A percentile compares a stretch with the other conserved stretches of the same genome.
Evolutionary conservation across 441 rosid genomes (phyloP).

Genomic region (Gossypium davidsonii): DNA sequence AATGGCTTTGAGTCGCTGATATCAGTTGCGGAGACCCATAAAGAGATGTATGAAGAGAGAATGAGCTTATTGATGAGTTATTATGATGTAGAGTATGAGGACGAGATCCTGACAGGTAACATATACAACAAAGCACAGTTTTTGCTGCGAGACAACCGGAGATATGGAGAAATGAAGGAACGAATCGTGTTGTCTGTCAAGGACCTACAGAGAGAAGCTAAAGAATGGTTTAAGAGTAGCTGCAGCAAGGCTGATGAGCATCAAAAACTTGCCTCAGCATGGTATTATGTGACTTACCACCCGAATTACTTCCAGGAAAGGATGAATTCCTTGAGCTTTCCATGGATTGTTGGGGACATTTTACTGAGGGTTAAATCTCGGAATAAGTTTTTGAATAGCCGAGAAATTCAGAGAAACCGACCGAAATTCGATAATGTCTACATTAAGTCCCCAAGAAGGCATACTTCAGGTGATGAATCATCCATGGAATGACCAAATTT

Average conservation of each 20-base stretch:
- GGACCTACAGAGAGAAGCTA: constrained; percentile 54
- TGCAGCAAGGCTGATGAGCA: constrained; percentile 35
- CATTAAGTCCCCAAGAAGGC: constrained; percentile 8
- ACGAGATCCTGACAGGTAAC: constrained; percentile 84
- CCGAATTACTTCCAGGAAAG: constrained; percentile 33
- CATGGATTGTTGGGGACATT: constrained; percentile 68
- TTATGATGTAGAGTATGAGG: constrained; percentile 58
- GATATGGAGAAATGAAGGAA: constrained; percentile 71
- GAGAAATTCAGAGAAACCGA: constrained; percentile 10
- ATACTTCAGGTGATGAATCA: constrained; percentile 1
- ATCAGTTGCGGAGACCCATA: constrained; percentile 41
- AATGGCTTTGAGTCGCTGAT: constrained; percentile 50
- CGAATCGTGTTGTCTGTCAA: constrained; percentile 50
- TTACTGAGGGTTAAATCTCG: constrained; percentile 49
- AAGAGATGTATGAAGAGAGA: constrained; percentile 56
- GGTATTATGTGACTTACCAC: constrained; percentile 78
- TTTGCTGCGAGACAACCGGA: constrained; percentile 70
- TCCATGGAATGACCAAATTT: not conserved
- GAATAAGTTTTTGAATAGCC: constrained; percentile 45
- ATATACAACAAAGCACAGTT: constrained; percentile 47
- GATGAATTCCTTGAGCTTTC: constrained; percentile 59
- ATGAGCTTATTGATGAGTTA: constrained; percentile 55
- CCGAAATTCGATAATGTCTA: not conserved
- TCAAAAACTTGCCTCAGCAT: constrained; percentile 61
- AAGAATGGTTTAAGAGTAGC: constrained; percentile 62